phyloP scores from a whole-genome alignment of 208 protist species.

The Leishmania gerbilli region DNA sequence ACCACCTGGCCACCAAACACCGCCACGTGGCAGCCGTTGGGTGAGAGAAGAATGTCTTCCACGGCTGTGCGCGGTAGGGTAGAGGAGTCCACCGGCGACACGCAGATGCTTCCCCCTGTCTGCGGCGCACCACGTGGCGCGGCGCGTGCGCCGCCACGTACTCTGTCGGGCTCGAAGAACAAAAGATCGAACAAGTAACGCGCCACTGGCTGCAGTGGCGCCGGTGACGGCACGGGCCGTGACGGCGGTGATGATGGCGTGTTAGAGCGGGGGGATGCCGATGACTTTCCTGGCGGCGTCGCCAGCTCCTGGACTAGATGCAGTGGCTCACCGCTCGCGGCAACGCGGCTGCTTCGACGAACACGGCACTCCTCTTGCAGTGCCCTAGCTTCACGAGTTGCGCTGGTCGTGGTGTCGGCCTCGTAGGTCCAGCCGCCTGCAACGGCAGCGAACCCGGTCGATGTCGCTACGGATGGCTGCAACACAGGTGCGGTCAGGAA shows the following conservation, averaged over 20 bases:
- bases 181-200: constrained; percentile 29
- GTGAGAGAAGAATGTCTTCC: constrained; percentile 18
- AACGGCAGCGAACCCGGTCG: constrained; percentile 35
- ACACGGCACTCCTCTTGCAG: background rate
- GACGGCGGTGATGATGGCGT: background rate
- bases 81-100: constrained; percentile 6
- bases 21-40: constrained; percentile 20
- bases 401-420: background rate
- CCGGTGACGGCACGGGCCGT: background rate
- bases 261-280: background rate
- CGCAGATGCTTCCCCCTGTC: background rate
- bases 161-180: constrained; percentile 16
- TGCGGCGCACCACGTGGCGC: background rate
- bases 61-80: constrained; percentile 14
- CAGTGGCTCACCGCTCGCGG: background rate
- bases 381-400: background rate
- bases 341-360: background rate
- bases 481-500: constrained; percentile 25
- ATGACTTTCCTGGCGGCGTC: background rate
- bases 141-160: background rate
- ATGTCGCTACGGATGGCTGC: constrained; percentile 33
- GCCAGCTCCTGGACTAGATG: background rate
- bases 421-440: constrained; percentile 31
- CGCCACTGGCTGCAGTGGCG: background rate
- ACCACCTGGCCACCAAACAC: constrained; percentile 33